A percentile compares a stretch with the other conserved stretches of the same genome.
Evolutionary conservation across 1,139 yeast species (phyloP).

Genomic region (Hemisphaericaspora xylofermentans): DNA sequence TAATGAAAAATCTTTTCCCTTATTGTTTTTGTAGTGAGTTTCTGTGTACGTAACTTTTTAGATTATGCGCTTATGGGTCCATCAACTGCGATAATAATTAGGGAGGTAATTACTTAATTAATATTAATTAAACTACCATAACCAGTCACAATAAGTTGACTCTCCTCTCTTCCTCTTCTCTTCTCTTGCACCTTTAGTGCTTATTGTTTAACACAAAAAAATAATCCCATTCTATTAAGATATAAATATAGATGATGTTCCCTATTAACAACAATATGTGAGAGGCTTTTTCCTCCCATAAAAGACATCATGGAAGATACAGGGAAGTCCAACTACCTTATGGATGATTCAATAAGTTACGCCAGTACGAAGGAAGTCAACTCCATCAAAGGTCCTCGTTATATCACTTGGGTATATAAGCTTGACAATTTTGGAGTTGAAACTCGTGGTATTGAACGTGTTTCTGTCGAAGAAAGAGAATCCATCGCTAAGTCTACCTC

Average conservation of each 20-base stretch:
- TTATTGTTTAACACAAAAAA: background rate
- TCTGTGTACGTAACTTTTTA: too few species aligned
- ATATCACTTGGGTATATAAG: constrained; percentile 17
- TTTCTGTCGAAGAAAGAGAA: constrained; percentile 25
- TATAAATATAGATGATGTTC: background rate
- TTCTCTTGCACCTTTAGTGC: background rate
- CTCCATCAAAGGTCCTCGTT: constrained; percentile 7
- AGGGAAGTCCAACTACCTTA: background rate
- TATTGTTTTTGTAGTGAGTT: too few species aligned
- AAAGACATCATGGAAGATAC: background rate
- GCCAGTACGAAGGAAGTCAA: background rate
- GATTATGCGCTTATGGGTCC: too few species aligned
- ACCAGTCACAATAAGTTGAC: background rate
- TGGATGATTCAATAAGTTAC: background rate
- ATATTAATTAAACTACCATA: too few species aligned
- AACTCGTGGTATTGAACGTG: constrained; percentile 32
- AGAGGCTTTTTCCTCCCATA: background rate
- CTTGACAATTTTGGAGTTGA: constrained; percentile 31
- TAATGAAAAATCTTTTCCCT: too few species aligned
- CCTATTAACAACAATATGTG: background rate
- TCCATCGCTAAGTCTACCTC: constrained; percentile 13
- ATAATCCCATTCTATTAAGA: background rate
- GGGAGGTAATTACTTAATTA: too few species aligned
- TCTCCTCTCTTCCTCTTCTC: background rate
- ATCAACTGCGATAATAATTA: too few species aligned